A percentile compares a stretch with the other conserved stretches of the same genome.
Conservation (phyloP, 2,329 filamentous ascomycete species). For the Capronia epimyces region DNA sequence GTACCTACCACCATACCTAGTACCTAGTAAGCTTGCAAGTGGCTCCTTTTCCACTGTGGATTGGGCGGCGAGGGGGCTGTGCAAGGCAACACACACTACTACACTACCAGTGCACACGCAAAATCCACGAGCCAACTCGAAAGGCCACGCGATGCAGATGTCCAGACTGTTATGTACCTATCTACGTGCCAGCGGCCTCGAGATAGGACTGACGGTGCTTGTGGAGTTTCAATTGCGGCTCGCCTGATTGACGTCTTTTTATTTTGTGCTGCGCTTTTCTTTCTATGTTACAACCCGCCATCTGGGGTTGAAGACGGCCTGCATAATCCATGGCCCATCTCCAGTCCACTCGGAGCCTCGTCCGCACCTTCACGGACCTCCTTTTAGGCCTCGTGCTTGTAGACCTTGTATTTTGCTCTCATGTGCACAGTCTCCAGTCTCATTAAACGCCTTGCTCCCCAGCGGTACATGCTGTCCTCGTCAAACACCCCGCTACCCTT, state of each 20-base stretch:
- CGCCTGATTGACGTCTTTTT: conserved; percentile 1
- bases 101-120: no score
- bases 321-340: not conserved
- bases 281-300: conserved; percentile 18
- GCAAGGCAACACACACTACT: no score
- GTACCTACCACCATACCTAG: no score
- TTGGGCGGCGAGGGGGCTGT: no score
- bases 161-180: no score
- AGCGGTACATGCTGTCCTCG: conserved; percentile 14
- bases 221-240: conserved; percentile 11
- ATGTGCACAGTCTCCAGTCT: not conserved
- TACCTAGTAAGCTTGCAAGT: no score
- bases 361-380: not conserved
- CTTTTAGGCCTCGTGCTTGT: not conserved
- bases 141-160: no score
- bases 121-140: no score
- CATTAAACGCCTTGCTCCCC: conserved; percentile 18
- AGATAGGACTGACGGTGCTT: not conserved
- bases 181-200: no score
- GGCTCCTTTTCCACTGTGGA: no score
- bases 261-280: conserved; percentile 7
- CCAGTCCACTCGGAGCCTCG: not conserved
- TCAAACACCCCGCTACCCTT: conserved; percentile 21
- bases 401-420: conserved; percentile 3
- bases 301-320: not conserved